These are phyloP conservation scores for Triticum monococcum DNA, from an alignment of 176 grass and related monocot genomes.

Conservation along the genomic window DNA sequence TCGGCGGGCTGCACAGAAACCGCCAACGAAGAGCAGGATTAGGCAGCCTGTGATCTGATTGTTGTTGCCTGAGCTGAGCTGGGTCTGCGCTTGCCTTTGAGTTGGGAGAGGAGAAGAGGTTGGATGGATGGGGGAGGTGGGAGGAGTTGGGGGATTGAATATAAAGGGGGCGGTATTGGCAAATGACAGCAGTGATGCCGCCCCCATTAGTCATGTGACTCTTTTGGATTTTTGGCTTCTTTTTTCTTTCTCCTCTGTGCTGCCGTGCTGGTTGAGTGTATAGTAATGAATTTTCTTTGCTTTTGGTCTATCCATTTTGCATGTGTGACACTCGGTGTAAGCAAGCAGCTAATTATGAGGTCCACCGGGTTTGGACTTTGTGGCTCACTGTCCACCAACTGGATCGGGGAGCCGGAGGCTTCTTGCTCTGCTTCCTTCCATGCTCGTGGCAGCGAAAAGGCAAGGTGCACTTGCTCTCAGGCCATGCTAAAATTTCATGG, in stretches of 20 bases:
- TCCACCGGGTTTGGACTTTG: constrained; percentile 48
- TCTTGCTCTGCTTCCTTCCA: background rate
- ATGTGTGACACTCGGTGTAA: constrained; percentile 36
- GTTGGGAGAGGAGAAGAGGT: background rate
- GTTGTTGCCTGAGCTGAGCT: background rate
- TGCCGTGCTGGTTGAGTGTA: background rate
- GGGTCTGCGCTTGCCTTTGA: background rate
- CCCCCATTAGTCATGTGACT: constrained; percentile 35
- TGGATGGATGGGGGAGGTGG: constrained; percentile 15
- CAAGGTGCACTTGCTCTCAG: background rate
- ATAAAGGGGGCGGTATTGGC: constrained; percentile 45
- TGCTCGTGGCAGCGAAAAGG: background rate
- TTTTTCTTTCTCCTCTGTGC: background rate
- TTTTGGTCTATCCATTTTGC: constrained; percentile 30
- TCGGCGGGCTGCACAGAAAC: background rate
- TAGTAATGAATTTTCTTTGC: background rate
- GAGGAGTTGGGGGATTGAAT: constrained; percentile 43
- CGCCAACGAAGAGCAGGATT: background rate
- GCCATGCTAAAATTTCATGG: background rate
- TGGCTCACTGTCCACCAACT: constrained; percentile 2
- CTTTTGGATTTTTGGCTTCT: constrained; percentile 30
- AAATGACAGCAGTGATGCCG: constrained; percentile 19
- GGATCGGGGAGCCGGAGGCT: constrained; percentile 11
- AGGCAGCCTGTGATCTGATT: background rate
- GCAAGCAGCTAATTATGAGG: constrained; percentile 43